Evolutionary conservation across 2,329 filamentous ascomycete species (phyloP).

Genomic region (Colletotrichum lindemuthianum): DNA sequence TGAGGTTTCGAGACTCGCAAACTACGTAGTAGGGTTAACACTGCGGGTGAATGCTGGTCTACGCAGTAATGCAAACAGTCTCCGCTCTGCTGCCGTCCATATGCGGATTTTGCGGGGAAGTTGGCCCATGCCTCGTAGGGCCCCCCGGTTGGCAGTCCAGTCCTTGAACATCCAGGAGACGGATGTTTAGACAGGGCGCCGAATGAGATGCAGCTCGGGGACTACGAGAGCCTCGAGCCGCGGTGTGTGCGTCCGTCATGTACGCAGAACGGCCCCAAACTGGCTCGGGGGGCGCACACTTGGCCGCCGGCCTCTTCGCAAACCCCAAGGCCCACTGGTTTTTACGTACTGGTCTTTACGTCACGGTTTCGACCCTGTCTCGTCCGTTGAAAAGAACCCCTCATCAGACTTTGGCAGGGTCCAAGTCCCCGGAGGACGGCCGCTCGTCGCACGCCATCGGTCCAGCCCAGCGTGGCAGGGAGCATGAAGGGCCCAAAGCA

Average conservation of each 20-base stretch:
- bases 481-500: not conserved
- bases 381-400: constrained; percentile 4
- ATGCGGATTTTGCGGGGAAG: constrained; percentile 35
- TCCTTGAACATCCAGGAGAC: constrained; percentile 1
- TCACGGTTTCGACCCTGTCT: constrained; percentile 25
- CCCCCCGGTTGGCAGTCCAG: constrained; percentile 8
- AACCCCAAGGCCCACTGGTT: constrained; percentile 12
- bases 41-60: constrained; percentile 25
- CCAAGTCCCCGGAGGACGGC: constrained; percentile 10
- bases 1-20: too few species aligned
- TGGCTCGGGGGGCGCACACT: not conserved
- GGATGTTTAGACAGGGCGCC: constrained; percentile 11
- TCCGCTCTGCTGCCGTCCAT: constrained; percentile 28
- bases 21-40: constrained; percentile 16
- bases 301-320: constrained; percentile 28
- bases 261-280: not conserved
- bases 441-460: constrained; percentile 30
- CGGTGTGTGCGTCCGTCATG: not conserved
- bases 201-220: constrained; percentile 10
- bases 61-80: constrained; percentile 32
- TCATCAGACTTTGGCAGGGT: constrained; percentile 11
- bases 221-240: constrained; percentile 1
- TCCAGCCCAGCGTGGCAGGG: constrained; percentile 6
- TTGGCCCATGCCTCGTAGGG: constrained; percentile 27
- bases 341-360: constrained; percentile 35